phyloP scores from a whole-genome alignment of 148 eudicot species.

The Vaccinium vitisidaea region DNA sequence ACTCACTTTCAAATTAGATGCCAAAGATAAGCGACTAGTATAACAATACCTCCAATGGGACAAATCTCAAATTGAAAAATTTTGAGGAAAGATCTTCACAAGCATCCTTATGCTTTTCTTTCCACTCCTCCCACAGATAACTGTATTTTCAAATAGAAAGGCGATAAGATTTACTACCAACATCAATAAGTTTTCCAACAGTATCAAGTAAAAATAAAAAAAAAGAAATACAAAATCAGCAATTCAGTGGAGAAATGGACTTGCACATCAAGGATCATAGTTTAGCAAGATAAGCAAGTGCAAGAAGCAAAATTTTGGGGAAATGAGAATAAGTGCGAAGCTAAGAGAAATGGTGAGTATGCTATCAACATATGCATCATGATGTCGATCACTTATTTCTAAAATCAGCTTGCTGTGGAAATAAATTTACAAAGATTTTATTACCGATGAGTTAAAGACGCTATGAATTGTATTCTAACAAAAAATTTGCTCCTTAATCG shows the following conservation, averaged over 20 bases:
- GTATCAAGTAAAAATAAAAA: not conserved
- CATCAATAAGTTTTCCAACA: not conserved
- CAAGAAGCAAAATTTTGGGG: not conserved
- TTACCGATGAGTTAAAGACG: not conserved
- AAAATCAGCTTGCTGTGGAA: not conserved
- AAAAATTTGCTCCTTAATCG: not conserved
- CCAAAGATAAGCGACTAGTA: constrained; percentile 6
- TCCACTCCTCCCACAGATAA: constrained; percentile 96
- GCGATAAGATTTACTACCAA: not conserved
- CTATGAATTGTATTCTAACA: not conserved
- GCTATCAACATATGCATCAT: not conserved
- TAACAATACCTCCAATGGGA: constrained; percentile 74
- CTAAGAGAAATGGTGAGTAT: not conserved
- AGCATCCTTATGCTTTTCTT: constrained; percentile 68
- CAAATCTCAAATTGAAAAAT: constrained; percentile 60
- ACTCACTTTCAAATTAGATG: not conserved
- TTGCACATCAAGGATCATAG: not conserved
- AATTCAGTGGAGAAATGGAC: not conserved
- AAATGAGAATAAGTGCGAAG: not conserved
- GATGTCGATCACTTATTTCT: not conserved
- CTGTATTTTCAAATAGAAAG: constrained; percentile 43
- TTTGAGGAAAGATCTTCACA: constrained; percentile 52
- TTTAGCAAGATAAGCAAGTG: not conserved
- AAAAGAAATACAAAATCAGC: not conserved
- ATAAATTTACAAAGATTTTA: not conserved